Evolutionary conservation across 441 rosid genomes (phyloP).

Genomic region (Jatropha multifida): DNA sequence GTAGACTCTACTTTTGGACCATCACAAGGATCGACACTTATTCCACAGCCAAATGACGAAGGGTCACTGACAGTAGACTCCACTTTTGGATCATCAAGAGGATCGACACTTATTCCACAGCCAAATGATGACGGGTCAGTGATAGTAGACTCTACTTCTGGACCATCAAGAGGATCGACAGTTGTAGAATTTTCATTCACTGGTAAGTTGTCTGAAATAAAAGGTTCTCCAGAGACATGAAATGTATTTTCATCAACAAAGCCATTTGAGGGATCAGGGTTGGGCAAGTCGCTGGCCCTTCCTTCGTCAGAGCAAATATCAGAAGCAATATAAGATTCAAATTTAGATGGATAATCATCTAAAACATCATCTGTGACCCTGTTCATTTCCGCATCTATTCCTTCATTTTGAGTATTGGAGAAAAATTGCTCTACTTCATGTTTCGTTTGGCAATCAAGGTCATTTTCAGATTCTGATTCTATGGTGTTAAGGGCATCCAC

Average conservation of each 20-base stretch:
- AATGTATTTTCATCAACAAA: slow-evolving; percentile 29
- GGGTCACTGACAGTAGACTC: slow-evolving; percentile 24
- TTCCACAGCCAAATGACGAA: too few relatives aligned
- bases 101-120: background rate
- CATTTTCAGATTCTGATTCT: slow-evolving; percentile 79
- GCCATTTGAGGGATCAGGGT: slow-evolving; percentile 28
- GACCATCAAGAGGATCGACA: slow-evolving; percentile 30
- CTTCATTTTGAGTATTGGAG: slow-evolving; percentile 27
- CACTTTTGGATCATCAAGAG: slow-evolving; percentile 28
- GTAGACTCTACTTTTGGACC: too few relatives aligned
- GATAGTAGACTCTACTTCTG: slow-evolving; percentile 31
- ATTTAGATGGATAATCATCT: slow-evolving; percentile 19
- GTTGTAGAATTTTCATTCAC: slow-evolving; percentile 24
- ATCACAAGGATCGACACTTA: background rate
- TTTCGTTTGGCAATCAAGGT: slow-evolving; percentile 50
- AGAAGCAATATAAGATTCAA: slow-evolving; percentile 27
- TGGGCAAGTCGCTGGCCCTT: slow-evolving; percentile 24
- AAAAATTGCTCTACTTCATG: slow-evolving; percentile 43
- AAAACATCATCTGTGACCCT: slow-evolving; percentile 23
- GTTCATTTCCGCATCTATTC: slow-evolving; percentile 24
- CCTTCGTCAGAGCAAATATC: slow-evolving; percentile 21
- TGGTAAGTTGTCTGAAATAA: slow-evolving; percentile 34
- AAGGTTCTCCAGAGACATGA: slow-evolving; percentile 33
- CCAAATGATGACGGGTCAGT: background rate
- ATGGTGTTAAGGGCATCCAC: slow-evolving; percentile 89